A percentile compares a stretch with the other conserved stretches of the same genome.
phyloP scores from a whole-genome alignment of 129 eudicot genomes.

The Flaveria sonorensis region DNA sequence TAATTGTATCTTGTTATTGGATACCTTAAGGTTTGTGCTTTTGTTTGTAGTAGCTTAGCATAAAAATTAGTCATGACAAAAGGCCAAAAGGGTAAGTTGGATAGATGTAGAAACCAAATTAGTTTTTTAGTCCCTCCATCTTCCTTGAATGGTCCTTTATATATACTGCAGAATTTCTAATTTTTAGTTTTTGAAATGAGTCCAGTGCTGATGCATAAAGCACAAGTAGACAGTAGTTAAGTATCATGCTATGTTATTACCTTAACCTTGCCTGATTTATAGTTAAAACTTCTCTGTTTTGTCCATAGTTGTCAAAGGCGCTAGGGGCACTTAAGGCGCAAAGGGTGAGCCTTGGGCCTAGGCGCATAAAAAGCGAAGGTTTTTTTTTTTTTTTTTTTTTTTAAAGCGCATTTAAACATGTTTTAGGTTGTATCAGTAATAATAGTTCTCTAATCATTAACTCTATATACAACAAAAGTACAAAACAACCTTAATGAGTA shows the following conservation, averaged over 20 bases:
- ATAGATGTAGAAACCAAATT: constrained; percentile 6
- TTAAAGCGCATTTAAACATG: too few relatives aligned
- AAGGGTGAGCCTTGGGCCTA: too few relatives aligned
- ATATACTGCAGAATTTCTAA: not conserved
- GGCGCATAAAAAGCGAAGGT: too few relatives aligned
- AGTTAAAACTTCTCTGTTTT: not conserved
- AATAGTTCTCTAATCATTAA: too few relatives aligned
- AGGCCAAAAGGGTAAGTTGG: constrained; percentile 14
- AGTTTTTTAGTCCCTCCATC: not conserved
- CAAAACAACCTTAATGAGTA: too few relatives aligned
- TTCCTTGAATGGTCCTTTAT: constrained; percentile 6
- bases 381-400: too few relatives aligned
- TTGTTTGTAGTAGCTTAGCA: not conserved
- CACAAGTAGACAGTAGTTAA: constrained; percentile 12
- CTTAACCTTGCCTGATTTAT: constrained; percentile 1
- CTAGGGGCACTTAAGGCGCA: too few relatives aligned
- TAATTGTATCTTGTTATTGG: not conserved
- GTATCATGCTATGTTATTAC: constrained; percentile 24
- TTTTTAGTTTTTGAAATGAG: not conserved
- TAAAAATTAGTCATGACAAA: not conserved
- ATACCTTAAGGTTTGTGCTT: not conserved
- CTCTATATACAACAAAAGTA: too few relatives aligned
- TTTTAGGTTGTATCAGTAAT: too few relatives aligned
- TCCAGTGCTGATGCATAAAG: constrained; percentile 15
- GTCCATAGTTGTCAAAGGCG: too few relatives aligned